Base-by-base conservation (phyloP, 306 rosid species). In the Dalbergia oliveri region DNA sequence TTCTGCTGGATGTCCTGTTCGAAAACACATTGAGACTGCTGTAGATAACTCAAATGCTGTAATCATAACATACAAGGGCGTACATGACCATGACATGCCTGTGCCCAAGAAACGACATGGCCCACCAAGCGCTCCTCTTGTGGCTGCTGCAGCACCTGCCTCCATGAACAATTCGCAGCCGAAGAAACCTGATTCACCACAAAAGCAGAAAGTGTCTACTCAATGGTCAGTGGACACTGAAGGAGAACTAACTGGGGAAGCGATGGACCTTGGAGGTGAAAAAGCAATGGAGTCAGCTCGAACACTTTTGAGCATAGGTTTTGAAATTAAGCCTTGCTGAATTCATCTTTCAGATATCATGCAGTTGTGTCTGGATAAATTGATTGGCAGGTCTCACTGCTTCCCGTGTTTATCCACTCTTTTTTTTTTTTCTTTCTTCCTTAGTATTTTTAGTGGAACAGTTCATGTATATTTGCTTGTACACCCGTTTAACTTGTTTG, bases 1-100 rank as follows among this genome's bases (percentile, higher is more conserved):
- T 81, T 96, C 99, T 26, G 99, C 99, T 11, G 98, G 98, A 72
- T 96, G 99, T 84, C 99, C 99, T 39, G 99, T 96, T 33, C 88
- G 97, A 69, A 96, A 93, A 86, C 98, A 96, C 77, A 89, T 96
- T 15, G 99, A 95, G 86, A 83, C 89, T 13, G 95, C 97, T 1
- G 81, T 89, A 2, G 94, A 95, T 81, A 89, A 90, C 83, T 82
- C 92, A 21, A 84, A 73, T 63, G 94, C 92, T 5, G 88, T 91
- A 54, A 87, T 91, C 66, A 91, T 95, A 84, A 93, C 99, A 33
- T 95, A 93, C 84, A 95, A 93, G 90, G 99, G 95, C 47, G 86
- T 91, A 66, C 99, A 95, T 69, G 97, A 95, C 81, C 99, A 95
- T 56, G 98, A 93, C 82, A 90, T 76, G 92, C 99, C 99, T 14